phyloP scores from a whole-genome alignment of 768 basidiomycete genomes.

The Trametes villosa region DNA sequence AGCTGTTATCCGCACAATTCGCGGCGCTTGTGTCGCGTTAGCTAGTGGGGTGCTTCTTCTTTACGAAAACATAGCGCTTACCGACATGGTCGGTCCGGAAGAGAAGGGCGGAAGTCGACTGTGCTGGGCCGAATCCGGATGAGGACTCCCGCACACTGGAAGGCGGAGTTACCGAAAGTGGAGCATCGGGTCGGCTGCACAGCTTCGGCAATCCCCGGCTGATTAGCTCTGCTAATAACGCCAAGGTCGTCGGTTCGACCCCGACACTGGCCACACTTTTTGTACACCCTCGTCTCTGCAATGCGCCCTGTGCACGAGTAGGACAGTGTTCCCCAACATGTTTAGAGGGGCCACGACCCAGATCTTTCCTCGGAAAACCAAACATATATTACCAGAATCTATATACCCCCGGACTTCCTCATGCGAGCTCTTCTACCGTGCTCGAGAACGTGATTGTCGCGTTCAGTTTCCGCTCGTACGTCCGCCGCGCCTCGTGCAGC shows the following conservation, averaged over 20 bases:
- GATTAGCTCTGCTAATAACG: conserved; percentile 86
- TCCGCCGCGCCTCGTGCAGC: conserved; percentile 79
- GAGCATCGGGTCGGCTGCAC: not conserved
- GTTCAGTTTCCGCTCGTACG: conserved; percentile 71
- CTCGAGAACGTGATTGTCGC: conserved; percentile 54
- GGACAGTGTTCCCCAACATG: not conserved
- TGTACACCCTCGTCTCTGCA: no score
- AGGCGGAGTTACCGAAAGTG: no score
- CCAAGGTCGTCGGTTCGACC: not conserved
- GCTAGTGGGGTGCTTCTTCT: no score
- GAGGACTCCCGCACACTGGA: no score
- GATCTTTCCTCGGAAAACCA: not conserved
- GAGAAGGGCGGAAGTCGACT: no score
- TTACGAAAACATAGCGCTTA: no score
- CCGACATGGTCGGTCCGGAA: no score
- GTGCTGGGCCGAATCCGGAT: no score
- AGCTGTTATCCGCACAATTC: no score
- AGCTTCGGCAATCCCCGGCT: conserved; percentile 57
- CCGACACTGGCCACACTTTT: not conserved
- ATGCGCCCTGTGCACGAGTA: not conserved
- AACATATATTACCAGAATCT: not conserved
- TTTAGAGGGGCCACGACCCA: not conserved
- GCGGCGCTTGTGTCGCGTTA: no score
- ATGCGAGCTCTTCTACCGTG: conserved; percentile 66
- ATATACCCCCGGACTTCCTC: not conserved